Evolutionary conservation across 371 early-diverging fungal species (phyloP), one percentile per base, ranked within the genome.

Genomic region (Vairimorpha apis): DNA sequence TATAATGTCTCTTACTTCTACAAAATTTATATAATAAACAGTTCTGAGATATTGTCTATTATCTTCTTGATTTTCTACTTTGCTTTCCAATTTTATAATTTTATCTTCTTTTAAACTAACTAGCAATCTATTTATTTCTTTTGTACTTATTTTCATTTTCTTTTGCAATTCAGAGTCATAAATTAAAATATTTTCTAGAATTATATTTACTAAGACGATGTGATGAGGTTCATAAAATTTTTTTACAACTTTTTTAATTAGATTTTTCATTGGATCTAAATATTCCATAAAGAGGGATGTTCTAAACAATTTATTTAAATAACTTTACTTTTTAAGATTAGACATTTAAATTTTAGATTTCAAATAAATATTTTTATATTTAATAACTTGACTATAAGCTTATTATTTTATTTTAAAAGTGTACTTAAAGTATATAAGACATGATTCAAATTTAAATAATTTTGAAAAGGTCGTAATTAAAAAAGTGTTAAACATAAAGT

Each of bases 151-250:
- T 70, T 82, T 83, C 79, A 84, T 78, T 37, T 65, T 74, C 18
- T 72, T 73, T 27, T 79, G 78, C 23, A 81, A 45, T 25, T 84
- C 83, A 1, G 67, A 51, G 30, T 84, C 84, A 53, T 62, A 76
- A 3, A 84, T 60, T n/a, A 83, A 41, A 2, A 75, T 60, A 21
- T 80, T 70, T 38, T 76, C 60, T 44, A 84, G 72, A 21, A 84
- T 73, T 18, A 84, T 79, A 65, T 81, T 80, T 59, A 75, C 69
- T 21, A 84, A 74, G 5, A 83, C 76, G 10, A 69, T 60, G 25
- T 81, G 82, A 27, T 76, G 75, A 13, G 80, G 77, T 47, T 81
- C 81, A 70, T 84, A 84, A 63, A 84, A 84, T 60, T 72, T 72
- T 30, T 81, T 23, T 23, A 76, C 69, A 8, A 79, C 75, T 30